phyloP scores from a whole-genome alignment of 2,329 filamentous ascomycete species.

The Stagonosporopsis cucurbitacearum region DNA sequence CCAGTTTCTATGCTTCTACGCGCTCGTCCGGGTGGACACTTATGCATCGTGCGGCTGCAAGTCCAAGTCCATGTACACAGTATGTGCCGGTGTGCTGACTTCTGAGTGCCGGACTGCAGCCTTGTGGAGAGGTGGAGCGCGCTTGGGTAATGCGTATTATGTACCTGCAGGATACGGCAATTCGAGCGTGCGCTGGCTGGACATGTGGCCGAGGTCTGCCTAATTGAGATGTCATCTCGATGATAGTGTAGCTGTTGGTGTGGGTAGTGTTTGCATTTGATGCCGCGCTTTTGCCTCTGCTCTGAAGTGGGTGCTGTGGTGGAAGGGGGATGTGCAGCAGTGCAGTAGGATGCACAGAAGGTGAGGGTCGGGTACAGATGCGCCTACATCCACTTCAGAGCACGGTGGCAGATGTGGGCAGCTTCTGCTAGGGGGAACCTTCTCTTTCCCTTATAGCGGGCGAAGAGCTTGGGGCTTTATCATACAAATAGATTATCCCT shows the following conservation, averaged over 20 bases:
- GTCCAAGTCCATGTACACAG: slow-evolving; percentile 29
- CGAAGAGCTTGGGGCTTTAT: too few species aligned
- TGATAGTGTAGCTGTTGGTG: background rate
- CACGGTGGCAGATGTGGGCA: too few species aligned
- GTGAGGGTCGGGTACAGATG: too few species aligned
- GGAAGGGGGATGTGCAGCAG: too few species aligned
- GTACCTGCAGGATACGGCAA: slow-evolving; percentile 16
- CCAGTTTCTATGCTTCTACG: slow-evolving; percentile 23
- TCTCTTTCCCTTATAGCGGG: too few species aligned
- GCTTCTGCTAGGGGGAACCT: too few species aligned
- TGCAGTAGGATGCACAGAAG: too few species aligned
- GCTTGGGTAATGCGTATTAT: slow-evolving; percentile 15
- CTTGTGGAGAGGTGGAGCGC: slow-evolving; percentile 7
- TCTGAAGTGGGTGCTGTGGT: too few species aligned
- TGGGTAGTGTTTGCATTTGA: background rate
- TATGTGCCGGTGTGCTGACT: slow-evolving; percentile 15
- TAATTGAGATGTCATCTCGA: background rate
- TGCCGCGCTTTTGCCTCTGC: too few species aligned
- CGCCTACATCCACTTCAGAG: too few species aligned
- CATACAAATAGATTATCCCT: too few species aligned
- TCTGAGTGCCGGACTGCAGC: slow-evolving; percentile 16
- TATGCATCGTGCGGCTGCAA: slow-evolving; percentile 32
- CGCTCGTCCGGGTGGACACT: slow-evolving; percentile 25
- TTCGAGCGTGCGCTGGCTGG: background rate
- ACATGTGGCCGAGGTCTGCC: background rate